Evolutionary conservation across 805 yeast species (phyloP), one percentile per base, ranked within the genome.

Genomic region (Candida nitratophila): DNA sequence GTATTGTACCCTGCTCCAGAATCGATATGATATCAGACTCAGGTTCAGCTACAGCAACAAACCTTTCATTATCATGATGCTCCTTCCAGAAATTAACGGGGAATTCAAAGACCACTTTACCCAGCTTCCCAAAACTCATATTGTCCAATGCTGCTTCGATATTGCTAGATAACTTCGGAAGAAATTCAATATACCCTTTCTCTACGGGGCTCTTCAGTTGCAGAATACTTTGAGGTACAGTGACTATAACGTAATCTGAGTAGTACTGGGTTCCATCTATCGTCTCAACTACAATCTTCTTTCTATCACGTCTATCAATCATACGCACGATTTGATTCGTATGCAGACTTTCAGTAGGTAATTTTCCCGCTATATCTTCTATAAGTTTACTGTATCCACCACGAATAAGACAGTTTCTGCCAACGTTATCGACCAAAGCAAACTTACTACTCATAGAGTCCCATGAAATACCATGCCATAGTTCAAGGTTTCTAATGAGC

Each of bases 391-490:
- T 76, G 59, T 81, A 83, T 0, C 87, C 86, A 50, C 75, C 71
- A 41, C 71, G 57, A 40, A 83, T 83, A 48, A 77, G 68, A n/a
- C 89, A 80, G 56, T 89, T 82, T 52, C 96, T 70, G 1, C 96
- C 96, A 41, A 77, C 79, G 52, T 81, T 82, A 46, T 78, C 86
- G 60, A 82, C 74, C n/a, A 74, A 61, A 1, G 88, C 73, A 55
- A 76, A 82, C 51, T 81, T 82, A 3, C 83, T 81, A 52, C 95
- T 83, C 88, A 79, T 22, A 82, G 71, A 27, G 83, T 68, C 1
- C 95, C 96, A 58, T 22, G 82, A 71, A 27, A 83, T 68, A 1
- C 95, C 96, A 58, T 80, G 84, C 91, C 95, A 88, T 24, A 84
- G 65, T 60, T 89, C 96, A 40, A 78, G 59, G 42, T 69, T 68